Conservation (phyloP, 805 yeast species). For the Zygosaccharomyces lentus region DNA sequence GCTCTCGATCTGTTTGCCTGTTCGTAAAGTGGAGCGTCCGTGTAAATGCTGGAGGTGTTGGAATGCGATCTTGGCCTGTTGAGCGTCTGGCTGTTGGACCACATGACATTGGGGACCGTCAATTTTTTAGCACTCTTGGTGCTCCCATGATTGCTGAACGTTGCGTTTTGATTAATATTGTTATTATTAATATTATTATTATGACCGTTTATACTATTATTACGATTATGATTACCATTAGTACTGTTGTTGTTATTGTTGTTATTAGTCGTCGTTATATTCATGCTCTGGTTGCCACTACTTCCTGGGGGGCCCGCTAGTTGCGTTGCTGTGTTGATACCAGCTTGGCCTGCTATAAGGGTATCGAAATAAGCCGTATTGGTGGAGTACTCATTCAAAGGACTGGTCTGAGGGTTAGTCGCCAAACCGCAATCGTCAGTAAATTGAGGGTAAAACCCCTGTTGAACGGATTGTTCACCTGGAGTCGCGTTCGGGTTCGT, state of each 20-base stretch:
- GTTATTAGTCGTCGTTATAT: background rate
- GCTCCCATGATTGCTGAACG: constrained; percentile 6
- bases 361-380: constrained; percentile 24
- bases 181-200: constrained; percentile 5
- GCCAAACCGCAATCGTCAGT: constrained; percentile 2
- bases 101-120: constrained; percentile 16
- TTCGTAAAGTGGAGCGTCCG: constrained; percentile 31
- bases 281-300: background rate
- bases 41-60: constrained; percentile 33
- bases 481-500: constrained; percentile 15
- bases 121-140: constrained; percentile 15
- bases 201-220: constrained; percentile 9
- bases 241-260: background rate
- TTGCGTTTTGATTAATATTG: constrained; percentile 6
- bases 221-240: constrained; percentile 7
- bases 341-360: constrained; percentile 9
- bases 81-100: constrained; percentile 14
- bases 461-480: constrained; percentile 21
- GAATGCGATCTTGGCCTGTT: constrained; percentile 32
- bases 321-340: constrained; percentile 1
- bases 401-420: constrained; percentile 13
- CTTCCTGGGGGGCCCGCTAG: constrained; percentile 1
- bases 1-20: constrained; percentile 23
- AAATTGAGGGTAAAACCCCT: constrained; percentile 15
- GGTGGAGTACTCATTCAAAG: constrained; percentile 20